Base-by-base conservation (phyloP, 352 stramenopile genomes). In the Globisporangium megalacanthum region DNA sequence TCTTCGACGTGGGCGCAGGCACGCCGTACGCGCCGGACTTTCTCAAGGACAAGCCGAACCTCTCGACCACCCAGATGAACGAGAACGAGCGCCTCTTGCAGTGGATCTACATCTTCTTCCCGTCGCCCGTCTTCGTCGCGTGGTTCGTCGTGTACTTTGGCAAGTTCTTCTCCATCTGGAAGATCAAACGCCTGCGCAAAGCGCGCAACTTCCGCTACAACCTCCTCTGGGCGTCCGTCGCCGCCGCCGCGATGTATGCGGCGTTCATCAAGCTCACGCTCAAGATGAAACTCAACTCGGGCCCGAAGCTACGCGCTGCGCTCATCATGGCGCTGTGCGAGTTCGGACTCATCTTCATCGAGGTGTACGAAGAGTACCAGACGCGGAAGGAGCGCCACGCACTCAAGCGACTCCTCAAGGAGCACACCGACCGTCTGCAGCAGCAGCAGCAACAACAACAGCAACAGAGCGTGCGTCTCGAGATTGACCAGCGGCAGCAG, bases 171-270 rank as follows among this genome's bases (percentile, higher is more conserved):
- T 88, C 83, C 49, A 79, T 76, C 68, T 83, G 71, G 66, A 75
- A 77, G 60, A 89, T 91, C 66, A 88, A 91, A 58, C 76, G 78
- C 0, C 69, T 91, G 58, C 74, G 81, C 56, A 88, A 88, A 60
- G 71, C 78, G 39, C 78, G 75, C 51, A 88, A 91, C 65, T 91
- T 88, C 72, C 86, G 86, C 59, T 91, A 91, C 75, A 91, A 91
- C 58, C 64, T 91, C 50, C 78, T 91, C 65, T 68, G 88, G 55
- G 66, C 70, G 31, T 85, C 77, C 9, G 65, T 91, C 35, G 59
- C 79, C 17, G 61, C 76, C 14, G 74, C 78, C 10, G 44, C 77
- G 13, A 61, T 81, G 54, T 91, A 91, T 60, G 73, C 58, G n/a
- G 14, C 69, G 13, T 60, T 89, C 25, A 69, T 91, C 46, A 74